phyloP scores from a whole-genome alignment of 1,284 basidiomycete genomes.

The Sparassis latifolia region DNA sequence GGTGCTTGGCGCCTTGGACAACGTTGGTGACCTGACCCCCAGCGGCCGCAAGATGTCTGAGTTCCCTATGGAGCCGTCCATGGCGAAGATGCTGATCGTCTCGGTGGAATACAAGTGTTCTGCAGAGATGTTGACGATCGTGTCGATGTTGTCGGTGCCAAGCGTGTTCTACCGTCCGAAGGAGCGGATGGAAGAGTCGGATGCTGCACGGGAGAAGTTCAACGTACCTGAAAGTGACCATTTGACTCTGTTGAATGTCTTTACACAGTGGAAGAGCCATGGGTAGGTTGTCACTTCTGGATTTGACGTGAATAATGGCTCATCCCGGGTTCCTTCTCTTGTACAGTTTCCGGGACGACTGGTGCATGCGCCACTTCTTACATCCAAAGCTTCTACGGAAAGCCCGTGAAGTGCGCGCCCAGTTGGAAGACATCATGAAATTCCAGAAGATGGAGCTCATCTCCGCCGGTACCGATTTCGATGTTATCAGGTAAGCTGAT shows the following conservation, averaged over 20 bases:
- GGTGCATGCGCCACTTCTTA: conserved; percentile 92
- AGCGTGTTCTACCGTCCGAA: conserved; percentile 96
- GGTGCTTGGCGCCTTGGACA: conserved; percentile 96
- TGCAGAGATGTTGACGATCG: conserved; percentile 95
- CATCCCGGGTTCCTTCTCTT: not conserved
- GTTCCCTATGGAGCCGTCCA: conserved; percentile 96
- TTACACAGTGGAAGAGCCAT: conserved; percentile 96
- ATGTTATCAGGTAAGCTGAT: conserved; percentile 71
- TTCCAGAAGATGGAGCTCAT: conserved; percentile 91
- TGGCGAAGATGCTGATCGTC: conserved; percentile 97
- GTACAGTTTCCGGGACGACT: conserved; percentile 80
- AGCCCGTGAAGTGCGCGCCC: conserved; percentile 91
- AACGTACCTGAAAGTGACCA: conserved; percentile 98
- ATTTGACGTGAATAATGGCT: not conserved
- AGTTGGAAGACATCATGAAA: conserved; percentile 98
- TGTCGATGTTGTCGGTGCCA: conserved; percentile 97
- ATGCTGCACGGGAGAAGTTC: conserved; percentile 96
- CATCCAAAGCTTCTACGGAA: conserved; percentile 96
- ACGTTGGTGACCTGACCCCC: conserved; percentile 92
- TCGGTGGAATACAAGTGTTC: conserved; percentile 93
- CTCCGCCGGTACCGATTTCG: conserved; percentile 93
- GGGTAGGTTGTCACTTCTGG: conserved; percentile 42
- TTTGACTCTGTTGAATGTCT: conserved; percentile 92
- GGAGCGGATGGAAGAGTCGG: conserved; percentile 92
- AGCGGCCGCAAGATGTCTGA: conserved; percentile 96